Percentiles rank a stretch among this genome's conserved stretches.
phyloP scores from a whole-genome alignment of 768 basidiomycete species.

The Amanita pallidorosea region DNA sequence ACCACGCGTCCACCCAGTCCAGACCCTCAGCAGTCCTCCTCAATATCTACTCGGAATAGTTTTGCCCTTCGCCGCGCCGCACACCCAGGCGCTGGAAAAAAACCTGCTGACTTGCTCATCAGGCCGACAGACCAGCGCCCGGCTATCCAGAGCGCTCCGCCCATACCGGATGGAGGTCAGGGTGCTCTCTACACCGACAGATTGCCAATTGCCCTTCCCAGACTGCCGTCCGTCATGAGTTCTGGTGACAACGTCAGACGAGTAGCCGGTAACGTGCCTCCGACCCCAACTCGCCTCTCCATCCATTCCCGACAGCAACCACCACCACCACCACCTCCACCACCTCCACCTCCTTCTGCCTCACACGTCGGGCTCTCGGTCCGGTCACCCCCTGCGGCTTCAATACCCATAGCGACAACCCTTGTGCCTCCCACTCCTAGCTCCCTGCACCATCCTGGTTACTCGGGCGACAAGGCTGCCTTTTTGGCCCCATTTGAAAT shows the following conservation, averaged over 20 bases:
- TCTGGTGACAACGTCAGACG: slow-evolving; percentile 34
- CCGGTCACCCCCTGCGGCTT: slow-evolving; percentile 45
- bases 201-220: slow-evolving; percentile 56
- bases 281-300: slow-evolving; percentile 57
- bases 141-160: slow-evolving; percentile 69
- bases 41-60: slow-evolving; percentile 29
- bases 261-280: slow-evolving; percentile 54
- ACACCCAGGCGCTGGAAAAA: slow-evolving; percentile 47
- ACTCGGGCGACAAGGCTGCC: slow-evolving; percentile 55
- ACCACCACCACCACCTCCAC: slow-evolving; percentile 9
- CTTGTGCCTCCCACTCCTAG: slow-evolving; percentile 63
- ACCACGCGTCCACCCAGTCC: slow-evolving; percentile 23
- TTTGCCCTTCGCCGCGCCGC: slow-evolving; percentile 68
- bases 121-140: slow-evolving; percentile 57
- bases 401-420: slow-evolving; percentile 56
- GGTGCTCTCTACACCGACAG: slow-evolving; percentile 30
- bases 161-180: slow-evolving; percentile 43
- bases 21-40: slow-evolving; percentile 16
- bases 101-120: slow-evolving; percentile 74
- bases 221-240: slow-evolving; percentile 41
- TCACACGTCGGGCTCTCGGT: slow-evolving; percentile 21
- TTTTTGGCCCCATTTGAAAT: slow-evolving; percentile 76
- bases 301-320: slow-evolving; percentile 25
- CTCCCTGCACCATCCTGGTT: slow-evolving; percentile 50
- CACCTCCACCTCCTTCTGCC: slow-evolving; percentile 10